phyloP scores from a whole-genome alignment of 106 monocot genomes.

The Xerophyta viscosa region DNA sequence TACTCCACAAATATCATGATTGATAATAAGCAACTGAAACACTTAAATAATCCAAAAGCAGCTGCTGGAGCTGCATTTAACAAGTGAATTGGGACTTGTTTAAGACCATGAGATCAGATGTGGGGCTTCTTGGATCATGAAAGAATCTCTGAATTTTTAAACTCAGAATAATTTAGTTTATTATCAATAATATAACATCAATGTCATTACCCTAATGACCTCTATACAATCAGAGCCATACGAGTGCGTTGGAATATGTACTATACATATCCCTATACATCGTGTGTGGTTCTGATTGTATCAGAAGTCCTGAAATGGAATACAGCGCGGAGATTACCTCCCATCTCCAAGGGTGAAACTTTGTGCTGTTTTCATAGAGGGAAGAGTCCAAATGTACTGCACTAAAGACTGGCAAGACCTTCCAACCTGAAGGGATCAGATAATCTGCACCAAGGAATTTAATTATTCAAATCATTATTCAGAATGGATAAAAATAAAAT shows the following conservation, averaged over 20 bases:
- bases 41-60: too few species aligned
- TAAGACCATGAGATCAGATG: background rate
- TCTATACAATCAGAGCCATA: too few species aligned
- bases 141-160: background rate
- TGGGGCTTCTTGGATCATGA: background rate
- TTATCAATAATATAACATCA: too few species aligned
- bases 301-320: too few species aligned
- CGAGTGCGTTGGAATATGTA: too few species aligned
- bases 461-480: background rate
- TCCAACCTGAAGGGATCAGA: constrained; percentile 83
- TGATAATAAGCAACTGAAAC: too few species aligned
- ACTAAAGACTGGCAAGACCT: constrained; percentile 78
- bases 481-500: background rate
- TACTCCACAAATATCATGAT: too few species aligned
- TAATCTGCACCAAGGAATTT: constrained; percentile 38
- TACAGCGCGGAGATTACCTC: constrained; percentile 76
- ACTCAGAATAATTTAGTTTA: too few species aligned
- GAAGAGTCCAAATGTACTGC: constrained; percentile 71
- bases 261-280: too few species aligned
- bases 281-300: too few species aligned
- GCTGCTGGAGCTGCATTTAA: background rate
- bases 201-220: too few species aligned
- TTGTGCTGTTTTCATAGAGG: constrained; percentile 37
- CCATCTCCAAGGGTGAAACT: constrained; percentile 91
- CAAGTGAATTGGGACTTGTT: background rate